Evolutionary conservation across 2,329 filamentous ascomycete genomes (phyloP), one percentile per base, ranked within the genome.

Genomic region (Aspergillus proliferans): DNA sequence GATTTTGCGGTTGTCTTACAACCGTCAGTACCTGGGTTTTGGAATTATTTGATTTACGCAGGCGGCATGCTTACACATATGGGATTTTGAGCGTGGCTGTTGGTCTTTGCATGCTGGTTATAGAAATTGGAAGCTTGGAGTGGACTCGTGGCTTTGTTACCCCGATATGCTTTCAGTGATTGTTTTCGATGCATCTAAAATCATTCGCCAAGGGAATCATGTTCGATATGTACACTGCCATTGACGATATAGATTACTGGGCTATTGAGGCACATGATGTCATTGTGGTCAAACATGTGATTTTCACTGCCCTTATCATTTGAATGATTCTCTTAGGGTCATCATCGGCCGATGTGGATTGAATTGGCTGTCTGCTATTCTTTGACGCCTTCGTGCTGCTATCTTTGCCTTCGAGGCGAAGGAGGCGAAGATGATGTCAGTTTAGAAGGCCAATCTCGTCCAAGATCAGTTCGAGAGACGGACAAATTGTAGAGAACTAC

Each of bases 91-190:
- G 86, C 59, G 78, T 91, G 2, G 62, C 74, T 0, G 73, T 73
- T 0, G 81, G 78, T 2, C 61, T 89, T 49, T 75, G 73, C 9
- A 56, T 85, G 9, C 67, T 87, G 75, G 76, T 90, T 21, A 73
- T 81, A 1, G 77, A 91, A 15, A 88, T 92, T 83, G 88, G 88
- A 0, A 83, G 84, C 51, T 69, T 92, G 61, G 71, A 79, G 51
- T 94, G 88, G 88, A 84, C 76, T 24, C 66, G 73, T 5, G 83
- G 80, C 1, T 84, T 83, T 58, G 65, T 42, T 18, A 52, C 52
- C 2, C 55, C 55, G 18, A 39, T 39, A 39, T 39, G 18, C 36
- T 39, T 15, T 19, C 15, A 19, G 36, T 21, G 36, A 21, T 39
- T 19, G 36, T 39, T 6, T 8, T 39, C 8, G 6, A n/a, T 34